These are phyloP conservation scores for Claviceps cyperi DNA, from an alignment of 2,329 filamentous ascomycete species.

Conservation along the genomic window DNA sequence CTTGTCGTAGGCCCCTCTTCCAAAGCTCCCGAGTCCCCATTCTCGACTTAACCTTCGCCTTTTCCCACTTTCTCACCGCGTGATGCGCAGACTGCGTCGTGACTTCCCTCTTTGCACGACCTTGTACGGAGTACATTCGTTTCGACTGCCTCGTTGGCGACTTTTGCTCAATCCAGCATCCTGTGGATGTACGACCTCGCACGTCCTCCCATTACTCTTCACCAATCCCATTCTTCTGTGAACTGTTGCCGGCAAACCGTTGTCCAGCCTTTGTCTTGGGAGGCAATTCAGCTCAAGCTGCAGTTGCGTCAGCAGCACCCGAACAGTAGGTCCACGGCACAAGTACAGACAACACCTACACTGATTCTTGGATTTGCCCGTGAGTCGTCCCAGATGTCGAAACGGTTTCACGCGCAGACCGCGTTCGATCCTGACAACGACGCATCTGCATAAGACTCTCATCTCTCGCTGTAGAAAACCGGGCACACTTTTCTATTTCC, in stretches of 20 bases:
- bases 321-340: neutral
- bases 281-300: neutral
- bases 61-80: neutral
- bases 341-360: neutral
- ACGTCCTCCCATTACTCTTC: neutral
- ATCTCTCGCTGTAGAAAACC: neutral
- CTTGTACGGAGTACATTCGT: neutral
- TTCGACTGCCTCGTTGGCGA: constrained; percentile 3
- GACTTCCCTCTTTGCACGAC: constrained; percentile 5
- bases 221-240: neutral
- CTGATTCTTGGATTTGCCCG: neutral
- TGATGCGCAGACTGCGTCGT: constrained; percentile 4
- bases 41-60: neutral
- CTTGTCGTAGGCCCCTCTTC: neutral
- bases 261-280: neutral
- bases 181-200: constrained; percentile 1
- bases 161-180: neutral
- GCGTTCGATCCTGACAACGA: neutral
- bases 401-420: neutral
- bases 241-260: neutral
- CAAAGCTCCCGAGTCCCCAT: neutral
- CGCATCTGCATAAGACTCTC: neutral
- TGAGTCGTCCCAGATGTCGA: neutral
- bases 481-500: neutral
- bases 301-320: neutral